phyloP scores from a whole-genome alignment of 257 asterid genomes.

The Salvia hispanica region DNA sequence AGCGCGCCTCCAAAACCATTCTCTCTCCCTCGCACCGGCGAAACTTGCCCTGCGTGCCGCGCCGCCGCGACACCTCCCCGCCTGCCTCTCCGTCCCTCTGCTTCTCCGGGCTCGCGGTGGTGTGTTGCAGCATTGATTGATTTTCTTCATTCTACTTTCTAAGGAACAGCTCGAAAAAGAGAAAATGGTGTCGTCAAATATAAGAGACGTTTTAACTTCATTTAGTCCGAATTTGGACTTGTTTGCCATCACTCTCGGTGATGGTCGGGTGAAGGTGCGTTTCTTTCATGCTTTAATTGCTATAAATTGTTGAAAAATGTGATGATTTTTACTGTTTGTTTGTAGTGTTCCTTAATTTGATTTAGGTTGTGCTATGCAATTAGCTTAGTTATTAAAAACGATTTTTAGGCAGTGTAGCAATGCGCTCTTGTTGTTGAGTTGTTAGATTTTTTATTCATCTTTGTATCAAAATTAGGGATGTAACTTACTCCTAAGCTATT shows the following conservation, averaged over 20 bases:
- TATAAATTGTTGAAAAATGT: constrained; percentile 8
- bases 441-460: neutral
- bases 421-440: too few relatives aligned
- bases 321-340: neutral
- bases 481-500: too few relatives aligned
- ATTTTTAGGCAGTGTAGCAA: too few relatives aligned
- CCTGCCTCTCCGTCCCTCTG: too few relatives aligned
- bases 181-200: constrained; percentile 61
- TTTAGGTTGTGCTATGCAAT: too few relatives aligned
- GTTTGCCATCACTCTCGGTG: constrained; percentile 69
- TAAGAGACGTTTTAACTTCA: constrained; percentile 68
- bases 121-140: too few relatives aligned
- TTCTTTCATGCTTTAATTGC: constrained; percentile 4
- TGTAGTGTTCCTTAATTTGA: constrained; percentile 10
- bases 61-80: too few relatives aligned
- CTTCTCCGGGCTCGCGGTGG: too few relatives aligned
- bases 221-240: constrained; percentile 75
- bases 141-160: neutral
- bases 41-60: too few relatives aligned
- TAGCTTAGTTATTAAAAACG: too few relatives aligned
- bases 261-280: constrained; percentile 81
- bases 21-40: too few relatives aligned
- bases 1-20: too few relatives aligned
- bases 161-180: constrained; percentile 22
- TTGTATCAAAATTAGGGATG: neutral